phyloP scores from a whole-genome alignment of 352 stramenopile species.

The Aphanomyces cochlioides region DNA sequence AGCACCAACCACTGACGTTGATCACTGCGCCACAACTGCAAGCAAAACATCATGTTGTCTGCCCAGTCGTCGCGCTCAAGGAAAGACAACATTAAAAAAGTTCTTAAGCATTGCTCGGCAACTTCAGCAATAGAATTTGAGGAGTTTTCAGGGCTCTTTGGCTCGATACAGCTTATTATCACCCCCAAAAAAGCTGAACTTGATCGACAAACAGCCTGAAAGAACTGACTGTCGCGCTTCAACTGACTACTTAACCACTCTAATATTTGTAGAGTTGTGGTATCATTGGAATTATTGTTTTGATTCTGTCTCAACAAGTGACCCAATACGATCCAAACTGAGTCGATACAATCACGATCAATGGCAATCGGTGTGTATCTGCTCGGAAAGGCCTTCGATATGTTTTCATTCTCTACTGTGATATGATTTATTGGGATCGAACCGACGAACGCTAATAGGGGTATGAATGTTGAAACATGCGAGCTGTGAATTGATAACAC shows the following conservation, averaged over 20 bases:
- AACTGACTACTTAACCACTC: slow-evolving; percentile 7
- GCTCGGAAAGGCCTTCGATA: slow-evolving; percentile 7
- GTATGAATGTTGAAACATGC: slow-evolving; percentile 51
- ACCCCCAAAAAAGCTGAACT: slow-evolving; percentile 32
- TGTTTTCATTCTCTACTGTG: slow-evolving; percentile 39
- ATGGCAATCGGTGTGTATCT: slow-evolving; percentile 28
- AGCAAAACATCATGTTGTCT: slow-evolving; percentile 54
- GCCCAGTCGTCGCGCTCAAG: slow-evolving; percentile 59
- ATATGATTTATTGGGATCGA: slow-evolving; percentile 56
- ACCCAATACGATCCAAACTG: slow-evolving; percentile 66
- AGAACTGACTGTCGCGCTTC: slow-evolving; percentile 37
- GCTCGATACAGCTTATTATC: background rate
- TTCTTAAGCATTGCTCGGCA: slow-evolving; percentile 21
- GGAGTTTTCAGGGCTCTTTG: background rate
- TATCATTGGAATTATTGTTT: background rate
- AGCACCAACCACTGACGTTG: slow-evolving; percentile 47
- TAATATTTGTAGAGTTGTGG: slow-evolving; percentile 3
- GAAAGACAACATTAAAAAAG: slow-evolving; percentile 42
- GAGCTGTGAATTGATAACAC: slow-evolving; percentile 45
- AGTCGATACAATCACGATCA: slow-evolving; percentile 39
- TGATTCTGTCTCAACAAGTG: slow-evolving; percentile 41
- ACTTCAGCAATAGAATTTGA: background rate
- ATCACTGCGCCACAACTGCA: slow-evolving; percentile 51
- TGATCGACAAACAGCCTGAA: slow-evolving; percentile 48
- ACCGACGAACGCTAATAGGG: slow-evolving; percentile 58